Base-by-base conservation (phyloP, 768 basidiomycete species). In the Russula lepida region DNA sequence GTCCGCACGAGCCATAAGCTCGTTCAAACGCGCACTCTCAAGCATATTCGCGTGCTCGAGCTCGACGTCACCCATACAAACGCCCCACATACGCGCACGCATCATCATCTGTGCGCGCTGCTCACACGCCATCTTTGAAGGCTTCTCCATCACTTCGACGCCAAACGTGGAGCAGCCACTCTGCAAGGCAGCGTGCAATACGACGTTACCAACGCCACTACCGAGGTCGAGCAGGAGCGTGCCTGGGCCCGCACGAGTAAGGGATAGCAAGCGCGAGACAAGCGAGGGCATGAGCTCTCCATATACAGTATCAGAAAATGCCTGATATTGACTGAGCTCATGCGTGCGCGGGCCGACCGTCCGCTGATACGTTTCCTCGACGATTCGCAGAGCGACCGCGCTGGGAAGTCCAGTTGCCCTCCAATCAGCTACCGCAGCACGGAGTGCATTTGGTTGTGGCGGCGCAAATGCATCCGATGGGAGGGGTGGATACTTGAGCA, bases 291-390 rank as follows among this genome's bases (percentile, higher is more conserved):
- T 86, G 53, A 94, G 81, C 70, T 97, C 95, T 62, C 89, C 95
- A 68, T 93, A 98, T 28, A 89, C 90, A 55, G 86, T 86, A 68
- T 86, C 86, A 56, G 89, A 85, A 76, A 95, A 85, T 32, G 90
- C 84, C 68, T 84, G 81, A 71, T 98, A 95, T 66, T 85, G 82
- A 68, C 81, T 85, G 56, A 98, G 79, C 59, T 79, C 81, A 55
- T 83, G 82, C n/a, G 94, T 83, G 67, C 89, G 84, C 0, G 97
- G 97, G 6, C 95, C 95, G 1, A 98, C 94, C 19, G 85, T 84
- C 28, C 97, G 84, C 69, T 98, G 92, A 69, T 99, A 98, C 39
- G 86, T 89, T 76, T 98, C 93, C 47, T 94, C 92, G 55, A 89
- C 78, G 51, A 95, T 81, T 44, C 87, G 84, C 75, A 84, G 79